Evolutionary conservation across 768 basidiomycete genomes (phyloP).

Genomic region (Pleurotus pulmonarius): DNA sequence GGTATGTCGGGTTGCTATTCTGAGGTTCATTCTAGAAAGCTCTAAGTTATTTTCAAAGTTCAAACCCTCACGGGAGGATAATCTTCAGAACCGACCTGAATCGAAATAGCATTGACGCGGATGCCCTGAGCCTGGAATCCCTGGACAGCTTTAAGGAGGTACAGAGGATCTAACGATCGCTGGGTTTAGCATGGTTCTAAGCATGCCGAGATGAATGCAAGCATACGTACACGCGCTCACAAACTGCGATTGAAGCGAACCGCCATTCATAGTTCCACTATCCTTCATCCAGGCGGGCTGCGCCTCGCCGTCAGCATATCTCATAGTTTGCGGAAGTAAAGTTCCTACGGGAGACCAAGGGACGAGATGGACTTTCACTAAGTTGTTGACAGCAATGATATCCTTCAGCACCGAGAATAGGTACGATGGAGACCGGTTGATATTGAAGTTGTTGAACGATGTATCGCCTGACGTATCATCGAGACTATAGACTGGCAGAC

Average conservation of each 20-base stretch:
- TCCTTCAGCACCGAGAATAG: constrained; percentile 63
- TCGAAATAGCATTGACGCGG: constrained; percentile 54
- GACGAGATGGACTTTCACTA: constrained; percentile 51
- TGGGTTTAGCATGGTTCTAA: neutral
- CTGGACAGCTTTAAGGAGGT: constrained; percentile 72
- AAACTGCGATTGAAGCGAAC: constrained; percentile 48
- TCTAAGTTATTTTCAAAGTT: no score
- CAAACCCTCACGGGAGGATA: neutral
- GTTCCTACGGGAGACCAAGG: constrained; percentile 72
- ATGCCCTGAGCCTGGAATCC: constrained; percentile 64
- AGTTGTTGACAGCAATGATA: constrained; percentile 52
- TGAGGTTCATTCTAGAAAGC: constrained; percentile 40
- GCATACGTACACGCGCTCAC: constrained; percentile 40
- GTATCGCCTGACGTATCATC: constrained; percentile 64
- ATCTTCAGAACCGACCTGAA: constrained; percentile 29
- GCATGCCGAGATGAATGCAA: neutral
- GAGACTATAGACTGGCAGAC: constrained; percentile 57
- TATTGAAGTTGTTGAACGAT: constrained; percentile 52
- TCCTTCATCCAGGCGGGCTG: constrained; percentile 82
- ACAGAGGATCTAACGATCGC: constrained; percentile 52
- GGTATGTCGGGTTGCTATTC: constrained; percentile 65
- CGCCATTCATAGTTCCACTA: constrained; percentile 64
- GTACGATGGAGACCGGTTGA: constrained; percentile 55
- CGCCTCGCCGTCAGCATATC: no score
- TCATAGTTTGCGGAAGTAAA: no score